These are phyloP conservation scores for Glebionis coronaria DNA, from an alignment of 129 eudicot species.

Conservation along the genomic window DNA sequence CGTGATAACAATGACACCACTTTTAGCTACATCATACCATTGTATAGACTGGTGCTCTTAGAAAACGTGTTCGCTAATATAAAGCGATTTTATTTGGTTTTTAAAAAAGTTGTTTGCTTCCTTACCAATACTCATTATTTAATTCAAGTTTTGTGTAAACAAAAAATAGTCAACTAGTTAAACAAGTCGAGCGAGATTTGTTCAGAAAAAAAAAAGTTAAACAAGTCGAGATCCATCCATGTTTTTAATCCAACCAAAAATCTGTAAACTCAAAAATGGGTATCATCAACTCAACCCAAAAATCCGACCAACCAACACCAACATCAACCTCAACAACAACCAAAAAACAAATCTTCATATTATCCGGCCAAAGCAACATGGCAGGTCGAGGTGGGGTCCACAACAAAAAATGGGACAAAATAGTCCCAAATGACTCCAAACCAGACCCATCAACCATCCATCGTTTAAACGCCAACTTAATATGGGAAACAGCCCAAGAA, in stretches of 20 bases:
- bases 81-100: no score
- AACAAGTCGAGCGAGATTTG: no score
- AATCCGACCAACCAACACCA: slow-evolving; percentile 30
- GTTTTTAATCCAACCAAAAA: not conserved
- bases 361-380: slow-evolving; percentile 99
- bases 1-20: no score
- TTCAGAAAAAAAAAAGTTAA: no score
- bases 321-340: slow-evolving; percentile 15
- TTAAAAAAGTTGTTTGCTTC: no score
- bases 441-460: slow-evolving; percentile 64
- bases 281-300: slow-evolving; percentile 25
- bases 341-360: slow-evolving; percentile 61
- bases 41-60: no score
- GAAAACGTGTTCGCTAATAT: no score
- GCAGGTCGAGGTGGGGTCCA: slow-evolving; percentile 89
- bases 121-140: no score
- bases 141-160: no score
- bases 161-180: no score
- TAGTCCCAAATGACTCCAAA: slow-evolving; percentile 59
- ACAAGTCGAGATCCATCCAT: no score
- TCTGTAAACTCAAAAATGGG: slow-evolving; percentile 28
- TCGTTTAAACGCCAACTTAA: slow-evolving; percentile 72
- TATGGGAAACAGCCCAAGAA: slow-evolving; percentile 76
- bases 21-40: no score
- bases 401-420: slow-evolving; percentile 63